Conservation (phyloP, 208 protist genomes). For the Histomonas meleagridis region DNA sequence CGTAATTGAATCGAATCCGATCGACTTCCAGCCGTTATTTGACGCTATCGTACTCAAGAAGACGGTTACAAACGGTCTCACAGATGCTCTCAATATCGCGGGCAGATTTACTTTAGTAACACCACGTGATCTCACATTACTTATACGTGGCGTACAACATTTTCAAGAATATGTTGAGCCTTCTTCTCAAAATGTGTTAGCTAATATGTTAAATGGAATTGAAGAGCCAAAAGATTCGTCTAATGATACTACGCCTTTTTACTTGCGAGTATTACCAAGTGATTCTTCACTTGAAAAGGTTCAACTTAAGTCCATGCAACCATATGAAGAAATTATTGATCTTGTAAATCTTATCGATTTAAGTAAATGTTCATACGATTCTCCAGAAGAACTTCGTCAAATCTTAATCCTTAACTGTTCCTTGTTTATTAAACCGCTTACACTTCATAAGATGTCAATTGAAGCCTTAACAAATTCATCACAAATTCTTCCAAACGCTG, state of each 20-base stretch:
- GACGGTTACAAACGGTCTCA: not conserved
- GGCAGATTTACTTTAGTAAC: not conserved
- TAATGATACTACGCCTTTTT: not conserved
- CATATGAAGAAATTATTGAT: not conserved
- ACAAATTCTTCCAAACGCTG: not conserved
- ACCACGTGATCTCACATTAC: not conserved
- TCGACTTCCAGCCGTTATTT: not conserved
- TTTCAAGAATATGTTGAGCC: not conserved
- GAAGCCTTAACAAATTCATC: not conserved
- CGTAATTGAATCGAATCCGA: not conserved
- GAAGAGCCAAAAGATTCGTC: not conserved
- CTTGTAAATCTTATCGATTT: not conserved
- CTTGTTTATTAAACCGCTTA: not conserved
- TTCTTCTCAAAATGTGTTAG: not conserved
- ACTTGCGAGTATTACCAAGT: not conserved
- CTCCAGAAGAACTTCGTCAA: not conserved
- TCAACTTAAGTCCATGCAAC: not conserved
- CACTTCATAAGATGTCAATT: not conserved
- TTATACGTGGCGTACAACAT: not conserved
- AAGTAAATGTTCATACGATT: not conserved
- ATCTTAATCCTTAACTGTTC: not conserved
- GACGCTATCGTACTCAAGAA: not conserved
- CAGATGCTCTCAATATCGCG: not conserved
- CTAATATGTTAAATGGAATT: not conserved
- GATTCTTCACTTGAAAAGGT: not conserved